Percentiles rank a stretch among this genome's conserved stretches.
These are phyloP conservation scores for Boletus rubropictus DNA, from an alignment of 768 basidiomycete species.

Conservation along the genomic window DNA sequence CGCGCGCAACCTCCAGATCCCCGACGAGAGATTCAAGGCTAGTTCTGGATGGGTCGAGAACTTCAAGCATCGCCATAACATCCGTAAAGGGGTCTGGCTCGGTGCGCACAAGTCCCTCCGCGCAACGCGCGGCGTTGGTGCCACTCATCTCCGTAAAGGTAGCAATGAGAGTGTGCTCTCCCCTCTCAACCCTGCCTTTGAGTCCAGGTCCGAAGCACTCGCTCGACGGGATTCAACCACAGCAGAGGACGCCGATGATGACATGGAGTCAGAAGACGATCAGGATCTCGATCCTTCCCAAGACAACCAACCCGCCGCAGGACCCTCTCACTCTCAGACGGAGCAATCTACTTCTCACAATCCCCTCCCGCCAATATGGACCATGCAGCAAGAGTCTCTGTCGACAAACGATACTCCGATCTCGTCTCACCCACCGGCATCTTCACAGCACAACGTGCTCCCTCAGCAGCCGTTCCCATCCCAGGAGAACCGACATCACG, in stretches of 20 bases:
- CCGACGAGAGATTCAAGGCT: slow-evolving; percentile 81
- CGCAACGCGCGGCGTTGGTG: slow-evolving; percentile 27
- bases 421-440: slow-evolving; percentile 25
- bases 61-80: slow-evolving; percentile 79
- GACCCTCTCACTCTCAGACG: slow-evolving; percentile 28
- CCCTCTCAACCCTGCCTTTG: slow-evolving; percentile 39
- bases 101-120: slow-evolving; percentile 35
- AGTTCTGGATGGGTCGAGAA: slow-evolving; percentile 90
- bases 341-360: slow-evolving; percentile 24
- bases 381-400: slow-evolving; percentile 29
- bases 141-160: slow-evolving; percentile 34
- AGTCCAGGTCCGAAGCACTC: slow-evolving; percentile 28
- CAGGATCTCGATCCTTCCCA: slow-evolving; percentile 26
- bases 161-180: slow-evolving; percentile 32
- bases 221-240: slow-evolving; percentile 24
- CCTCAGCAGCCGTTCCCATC: slow-evolving; percentile 28
- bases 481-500: slow-evolving; percentile 25
- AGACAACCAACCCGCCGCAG: slow-evolving; percentile 22
- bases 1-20: slow-evolving; percentile 49
- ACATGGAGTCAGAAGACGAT: slow-evolving; percentile 35
- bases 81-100: slow-evolving; percentile 59
- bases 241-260: slow-evolving; percentile 31
- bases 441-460: slow-evolving; percentile 25
- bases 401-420: slow-evolving; percentile 26
- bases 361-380: slow-evolving; percentile 31